Evolutionary conservation across 108 stramenopile genomes (phyloP), one percentile per base, ranked within the genome.

Genomic region (Skeletonema menzelii): DNA sequence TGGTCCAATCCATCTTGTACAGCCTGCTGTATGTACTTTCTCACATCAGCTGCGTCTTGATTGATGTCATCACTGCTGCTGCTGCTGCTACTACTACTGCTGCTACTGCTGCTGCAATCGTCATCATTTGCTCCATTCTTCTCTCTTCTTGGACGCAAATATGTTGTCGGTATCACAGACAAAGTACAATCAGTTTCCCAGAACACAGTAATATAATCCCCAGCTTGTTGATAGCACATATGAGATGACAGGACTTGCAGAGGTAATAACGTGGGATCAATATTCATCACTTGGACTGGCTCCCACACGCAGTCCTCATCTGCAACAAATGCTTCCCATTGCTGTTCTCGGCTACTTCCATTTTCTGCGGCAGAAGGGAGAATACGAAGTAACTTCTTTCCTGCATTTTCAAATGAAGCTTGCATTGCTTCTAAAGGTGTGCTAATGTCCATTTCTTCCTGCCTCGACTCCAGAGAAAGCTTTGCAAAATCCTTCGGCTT

Each of bases 321-420:
- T 14, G 80, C 80, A 70, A 75, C 80, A 42, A 71, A 81, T 8
- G 80, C 80, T 30, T 81, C 73, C 72, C 67, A 80, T 47, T 46
- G 42, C 31, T 22, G 32, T 38, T 31, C 27, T 59, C 59, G 22
- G 37, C 63, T 11, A n/a, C 72, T 56, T 31, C 56, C 56, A 35
- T 10, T 17, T 22, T 61, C 30, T 7, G 40, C 20, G 17, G 38
- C 38, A 56, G 68, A 47, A 15, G 73, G 73, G 15, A 14, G 10
- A 6, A 63, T 34, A 19, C 47, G 28, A 27, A 44, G 49, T 27
- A 67, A 20, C 53, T 55, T 74, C 37, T 70, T 80, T 38, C 68
- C 69, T 34, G 56, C 53, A 22, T 63, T 47, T 10, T 59, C 59
- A 46, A 74, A 6, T 6, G 79, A 80, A 11, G 62, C 63, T 28